Conservation (phyloP, 345 rosid genomes). For the Moricandia moricandioides region DNA sequence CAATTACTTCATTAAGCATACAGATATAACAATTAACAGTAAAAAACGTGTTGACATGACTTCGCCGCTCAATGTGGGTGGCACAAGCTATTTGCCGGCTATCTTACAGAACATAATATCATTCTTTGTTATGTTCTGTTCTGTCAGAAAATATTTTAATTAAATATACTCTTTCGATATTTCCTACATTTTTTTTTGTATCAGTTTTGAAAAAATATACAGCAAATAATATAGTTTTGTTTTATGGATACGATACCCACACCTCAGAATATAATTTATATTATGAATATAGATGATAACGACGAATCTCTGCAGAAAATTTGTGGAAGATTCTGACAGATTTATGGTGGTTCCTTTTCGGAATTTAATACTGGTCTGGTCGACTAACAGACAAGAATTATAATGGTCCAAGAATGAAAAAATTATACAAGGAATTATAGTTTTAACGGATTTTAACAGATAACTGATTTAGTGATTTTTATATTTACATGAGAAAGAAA, state of each 20-base stretch:
- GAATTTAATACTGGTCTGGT: not conserved
- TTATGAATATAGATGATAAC: not conserved
- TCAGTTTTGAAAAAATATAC: not conserved
- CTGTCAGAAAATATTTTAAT: not conserved
- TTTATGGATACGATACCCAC: not conserved
- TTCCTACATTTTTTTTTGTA: not conserved
- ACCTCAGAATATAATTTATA: not conserved
- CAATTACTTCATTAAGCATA: conserved; percentile 27
- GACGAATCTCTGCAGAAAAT: conserved; percentile 18
- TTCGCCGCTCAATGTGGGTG: conserved; percentile 35
- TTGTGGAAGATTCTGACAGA: conserved; percentile 22
- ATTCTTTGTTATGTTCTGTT: conserved; percentile 16
- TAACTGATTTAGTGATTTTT: not conserved
- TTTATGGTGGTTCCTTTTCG: not conserved
- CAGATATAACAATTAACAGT: conserved; percentile 13
- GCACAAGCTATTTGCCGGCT: conserved; percentile 34
- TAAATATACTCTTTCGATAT: not conserved
- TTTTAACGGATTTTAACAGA: not conserved
- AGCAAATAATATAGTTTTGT: not conserved
- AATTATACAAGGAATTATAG: not conserved
- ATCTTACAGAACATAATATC: conserved; percentile 33
- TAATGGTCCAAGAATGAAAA: not conserved
- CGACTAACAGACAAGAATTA: not conserved
- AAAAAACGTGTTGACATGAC: conserved; percentile 42
- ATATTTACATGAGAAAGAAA: not conserved